Percentiles rank a stretch among this genome's conserved stretches.
These are phyloP conservation scores for Aspergillus sp. DNA, from an alignment of 2,329 filamentous ascomycete species.

Conservation along the genomic window DNA sequence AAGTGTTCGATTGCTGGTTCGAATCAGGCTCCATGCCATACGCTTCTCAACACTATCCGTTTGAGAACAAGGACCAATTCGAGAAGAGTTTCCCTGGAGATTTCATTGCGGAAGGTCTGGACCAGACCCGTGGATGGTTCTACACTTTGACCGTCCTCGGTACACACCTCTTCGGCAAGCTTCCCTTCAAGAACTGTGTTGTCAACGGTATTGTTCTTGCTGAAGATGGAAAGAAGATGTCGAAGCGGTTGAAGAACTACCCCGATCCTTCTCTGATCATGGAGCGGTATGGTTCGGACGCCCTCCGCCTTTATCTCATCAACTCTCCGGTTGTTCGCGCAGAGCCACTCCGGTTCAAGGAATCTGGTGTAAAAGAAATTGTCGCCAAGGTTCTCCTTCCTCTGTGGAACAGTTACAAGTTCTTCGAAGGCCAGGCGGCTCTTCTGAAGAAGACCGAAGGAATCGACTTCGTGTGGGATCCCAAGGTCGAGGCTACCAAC, in stretches of 20 bases:
- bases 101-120: constrained; percentile 90
- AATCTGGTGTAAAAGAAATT: constrained; percentile 89
- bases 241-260: constrained; percentile 94
- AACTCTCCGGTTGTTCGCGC: constrained; percentile 94
- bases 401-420: constrained; percentile 95
- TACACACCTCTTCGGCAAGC: constrained; percentile 78
- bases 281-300: constrained; percentile 85
- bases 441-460: constrained; percentile 82
- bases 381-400: constrained; percentile 88
- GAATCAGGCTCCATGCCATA: constrained; percentile 97
- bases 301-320: constrained; percentile 90
- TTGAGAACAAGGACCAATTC: constrained; percentile 81
- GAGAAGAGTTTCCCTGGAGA: constrained; percentile 82
- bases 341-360: constrained; percentile 88
- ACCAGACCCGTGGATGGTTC: constrained; percentile 96
- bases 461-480: constrained; percentile 76
- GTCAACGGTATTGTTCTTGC: constrained; percentile 93
- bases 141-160: constrained; percentile 89
- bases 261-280: constrained; percentile 83
- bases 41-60: constrained; percentile 85
- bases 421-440: constrained; percentile 85
- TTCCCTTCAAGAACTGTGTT: constrained; percentile 94
- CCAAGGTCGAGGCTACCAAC: constrained; percentile 71
- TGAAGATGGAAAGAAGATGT: constrained; percentile 98
- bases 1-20: constrained; percentile 97